Evolutionary conservation across 1,284 basidiomycete species (phyloP).

Genomic region (Moniliella sp.): DNA sequence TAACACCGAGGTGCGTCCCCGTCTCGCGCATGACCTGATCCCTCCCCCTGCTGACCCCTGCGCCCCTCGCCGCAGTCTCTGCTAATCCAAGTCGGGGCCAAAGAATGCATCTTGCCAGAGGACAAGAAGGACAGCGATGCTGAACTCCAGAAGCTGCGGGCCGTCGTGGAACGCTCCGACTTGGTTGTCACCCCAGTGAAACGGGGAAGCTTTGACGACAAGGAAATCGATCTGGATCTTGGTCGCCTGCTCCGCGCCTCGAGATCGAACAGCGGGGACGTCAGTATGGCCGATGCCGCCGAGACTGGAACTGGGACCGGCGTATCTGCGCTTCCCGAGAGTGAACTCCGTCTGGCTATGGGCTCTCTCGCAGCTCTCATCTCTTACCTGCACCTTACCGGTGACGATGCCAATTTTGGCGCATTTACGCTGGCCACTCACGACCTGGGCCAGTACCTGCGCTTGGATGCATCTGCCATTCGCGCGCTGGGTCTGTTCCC

Average conservation of each 20-base stretch:
- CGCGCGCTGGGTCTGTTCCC: slow-evolving; percentile 73
- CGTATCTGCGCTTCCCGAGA: slow-evolving; percentile 43
- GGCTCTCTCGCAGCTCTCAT: slow-evolving; percentile 61
- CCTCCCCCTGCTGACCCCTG: not conserved
- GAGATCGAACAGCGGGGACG: slow-evolving; percentile 9
- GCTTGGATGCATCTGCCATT: slow-evolving; percentile 77
- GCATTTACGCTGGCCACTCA: slow-evolving; percentile 63
- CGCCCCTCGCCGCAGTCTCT: slow-evolving; percentile 45
- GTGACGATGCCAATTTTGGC: slow-evolving; percentile 59
- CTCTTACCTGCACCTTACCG: slow-evolving; percentile 59
- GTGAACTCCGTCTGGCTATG: slow-evolving; percentile 57
- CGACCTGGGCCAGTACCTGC: slow-evolving; percentile 83
- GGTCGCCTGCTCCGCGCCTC: slow-evolving; percentile 44
- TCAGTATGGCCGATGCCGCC: too few species aligned
- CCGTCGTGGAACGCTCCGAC: slow-evolving; percentile 57
- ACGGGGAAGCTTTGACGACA: slow-evolving; percentile 40
- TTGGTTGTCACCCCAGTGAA: slow-evolving; percentile 74
- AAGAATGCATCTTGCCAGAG: slow-evolving; percentile 54
- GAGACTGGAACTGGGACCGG: not conserved
- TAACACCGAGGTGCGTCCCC: slow-evolving; percentile 60
- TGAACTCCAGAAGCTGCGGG: slow-evolving; percentile 42
- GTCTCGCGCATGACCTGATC: too few species aligned
- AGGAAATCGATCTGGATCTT: slow-evolving; percentile 54
- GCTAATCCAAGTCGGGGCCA: slow-evolving; percentile 82
- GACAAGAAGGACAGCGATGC: slow-evolving; percentile 46